Evolutionary conservation across 2,329 filamentous ascomycete species (phyloP), one percentile per base, ranked within the genome.

Genomic region (Thermochaetoides dissita): DNA sequence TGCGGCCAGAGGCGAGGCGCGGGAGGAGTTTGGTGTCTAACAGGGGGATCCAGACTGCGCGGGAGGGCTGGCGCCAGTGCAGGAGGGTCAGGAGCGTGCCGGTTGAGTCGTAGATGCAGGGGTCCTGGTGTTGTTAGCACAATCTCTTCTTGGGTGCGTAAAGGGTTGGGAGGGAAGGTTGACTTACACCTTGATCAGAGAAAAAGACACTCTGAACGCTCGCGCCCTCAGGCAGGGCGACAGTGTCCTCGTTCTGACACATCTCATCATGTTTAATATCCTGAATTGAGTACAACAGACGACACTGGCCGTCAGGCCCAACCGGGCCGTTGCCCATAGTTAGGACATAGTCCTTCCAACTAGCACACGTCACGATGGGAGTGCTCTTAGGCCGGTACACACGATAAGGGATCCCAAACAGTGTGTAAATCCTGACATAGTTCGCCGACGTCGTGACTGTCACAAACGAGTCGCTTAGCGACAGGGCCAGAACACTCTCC

Each of bases 271-370:
- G 74, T 63, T 93, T 93, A 52, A 96, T 76, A 57, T 98, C 94
- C 57, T 96, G 85, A 53, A 98, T 89, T 0, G 84, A 88, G 64
- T 96, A 98, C 7, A 84, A 67, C 28, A 98, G 71, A 36, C 80
- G 79, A 1, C 86, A 79, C 43, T 71, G 74, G 11, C 91, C 89
- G 56, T 91, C 81, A 8, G 79, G 74, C 9, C 79, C 79, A 31
- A 94, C 74, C 0, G 91, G 78, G 0, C 93, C 93, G 54, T 98
- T 98, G 41, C 89, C 89, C 51, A 98, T 76, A 0, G 88, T 95
- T 57, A 96, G 73, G n/a, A 98, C 81, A 59, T 96, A 96, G 65
- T 98, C 87, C 50, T 82, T 74, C 84, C 85, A 96, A 52, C 86
- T 89, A 1, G 87, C 86, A 56, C 91, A 98, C 0, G 87, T 91